phyloP scores from a whole-genome alignment of 495 filamentous ascomycete genomes.

The Recurvomyces mirabilis region DNA sequence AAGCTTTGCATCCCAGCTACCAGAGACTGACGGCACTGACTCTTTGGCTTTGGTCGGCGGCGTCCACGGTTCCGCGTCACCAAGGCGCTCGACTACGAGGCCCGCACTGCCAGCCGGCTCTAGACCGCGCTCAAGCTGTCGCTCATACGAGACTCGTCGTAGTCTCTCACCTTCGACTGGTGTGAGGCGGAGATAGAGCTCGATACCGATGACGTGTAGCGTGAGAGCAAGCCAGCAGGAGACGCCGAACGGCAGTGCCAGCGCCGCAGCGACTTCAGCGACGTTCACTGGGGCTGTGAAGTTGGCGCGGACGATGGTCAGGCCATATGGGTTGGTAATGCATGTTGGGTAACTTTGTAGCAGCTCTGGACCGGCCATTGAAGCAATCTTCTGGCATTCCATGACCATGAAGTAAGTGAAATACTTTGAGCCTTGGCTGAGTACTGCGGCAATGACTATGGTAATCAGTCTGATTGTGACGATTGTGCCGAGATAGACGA shows the following conservation, averaged over 20 bases:
- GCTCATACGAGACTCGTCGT: slow-evolving; percentile 38
- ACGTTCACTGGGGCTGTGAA: slow-evolving; percentile 24
- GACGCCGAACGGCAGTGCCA: slow-evolving; percentile 35
- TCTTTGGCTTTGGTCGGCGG: background rate
- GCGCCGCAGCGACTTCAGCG: slow-evolving; percentile 24
- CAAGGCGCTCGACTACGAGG: slow-evolving; percentile 35
- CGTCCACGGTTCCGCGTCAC: slow-evolving; percentile 26
- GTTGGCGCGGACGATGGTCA: slow-evolving; percentile 28
- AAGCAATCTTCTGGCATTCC: slow-evolving; percentile 36
- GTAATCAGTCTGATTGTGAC: slow-evolving; percentile 38
- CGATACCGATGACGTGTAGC: slow-evolving; percentile 37
- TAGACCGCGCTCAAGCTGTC: slow-evolving; percentile 41
- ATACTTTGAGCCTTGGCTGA: slow-evolving; percentile 29
- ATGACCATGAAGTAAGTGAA: slow-evolving; percentile 22
- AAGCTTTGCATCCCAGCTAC: no score
- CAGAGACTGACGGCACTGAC: no score
- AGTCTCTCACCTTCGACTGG: slow-evolving; percentile 39
- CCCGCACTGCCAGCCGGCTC: slow-evolving; percentile 38
- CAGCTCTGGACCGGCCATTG: slow-evolving; percentile 17
- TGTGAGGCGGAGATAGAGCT: slow-evolving; percentile 39
- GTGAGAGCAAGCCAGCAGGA: slow-evolving; percentile 35
- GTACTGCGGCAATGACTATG: slow-evolving; percentile 27
- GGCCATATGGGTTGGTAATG: slow-evolving; percentile 14
- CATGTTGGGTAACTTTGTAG: background rate
- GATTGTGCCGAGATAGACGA: slow-evolving; percentile 38